phyloP scores from a whole-genome alignment of 768 basidiomycete species.

The Lactarius trivialis region DNA sequence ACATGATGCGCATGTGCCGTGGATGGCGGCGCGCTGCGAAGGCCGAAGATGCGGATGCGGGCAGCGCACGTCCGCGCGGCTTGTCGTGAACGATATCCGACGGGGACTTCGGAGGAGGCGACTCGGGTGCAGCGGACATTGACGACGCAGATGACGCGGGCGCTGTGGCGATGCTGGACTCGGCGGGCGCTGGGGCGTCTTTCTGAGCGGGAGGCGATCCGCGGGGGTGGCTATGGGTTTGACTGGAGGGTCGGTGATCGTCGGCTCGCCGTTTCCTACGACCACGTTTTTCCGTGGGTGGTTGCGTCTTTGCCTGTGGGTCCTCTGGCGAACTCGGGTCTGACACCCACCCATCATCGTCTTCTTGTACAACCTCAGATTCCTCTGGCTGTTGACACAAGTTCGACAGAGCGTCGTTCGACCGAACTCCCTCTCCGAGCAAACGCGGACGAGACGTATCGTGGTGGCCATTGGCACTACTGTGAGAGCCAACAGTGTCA shows the following conservation, averaged over 20 bases:
- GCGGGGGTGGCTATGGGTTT: neutral
- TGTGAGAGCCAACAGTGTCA: too few relatives aligned
- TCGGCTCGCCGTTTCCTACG: constrained; percentile 1
- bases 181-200: neutral
- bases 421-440: neutral
- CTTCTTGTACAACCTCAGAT: constrained; percentile 25
- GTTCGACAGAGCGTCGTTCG: neutral
- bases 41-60: constrained; percentile 11
- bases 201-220: neutral
- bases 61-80: constrained; percentile 22
- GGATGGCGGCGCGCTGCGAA: constrained; percentile 18
- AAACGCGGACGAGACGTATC: too few relatives aligned
- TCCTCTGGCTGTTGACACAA: constrained; percentile 11
- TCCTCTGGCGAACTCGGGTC: constrained; percentile 37
- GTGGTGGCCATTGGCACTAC: too few relatives aligned
- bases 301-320: neutral
- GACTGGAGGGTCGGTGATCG: constrained; percentile 2
- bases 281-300: neutral
- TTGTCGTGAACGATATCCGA: constrained; percentile 18
- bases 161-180: neutral
- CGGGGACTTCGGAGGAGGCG: neutral
- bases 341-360: constrained; percentile 59
- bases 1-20: constrained; percentile 30
- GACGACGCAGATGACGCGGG: constrained; percentile 18
- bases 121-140: neutral